Evolutionary conservation across 306 rosid genomes (phyloP).

Genomic region (Cucumis cinereus): DNA sequence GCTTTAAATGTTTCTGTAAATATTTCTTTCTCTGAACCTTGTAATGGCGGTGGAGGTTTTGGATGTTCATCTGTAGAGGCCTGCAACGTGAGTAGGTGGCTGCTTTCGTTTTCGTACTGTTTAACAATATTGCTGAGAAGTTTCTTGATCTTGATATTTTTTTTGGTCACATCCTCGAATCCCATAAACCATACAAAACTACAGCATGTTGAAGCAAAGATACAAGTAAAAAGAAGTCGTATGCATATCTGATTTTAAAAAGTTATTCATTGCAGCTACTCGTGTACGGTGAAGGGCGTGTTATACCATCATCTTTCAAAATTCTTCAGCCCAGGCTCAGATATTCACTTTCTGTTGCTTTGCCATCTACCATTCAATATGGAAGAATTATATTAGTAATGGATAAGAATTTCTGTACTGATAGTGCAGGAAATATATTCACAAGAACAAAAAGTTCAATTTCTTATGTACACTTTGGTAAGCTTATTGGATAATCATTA

Average conservation of each 20-base stretch:
- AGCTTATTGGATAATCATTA: conserved; percentile 17
- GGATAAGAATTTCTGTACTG: conserved; percentile 75
- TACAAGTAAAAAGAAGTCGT: neutral
- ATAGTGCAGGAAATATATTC: conserved; percentile 70
- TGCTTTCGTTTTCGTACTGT: neutral
- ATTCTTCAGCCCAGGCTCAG: conserved; percentile 45
- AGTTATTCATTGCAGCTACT: conserved; percentile 37
- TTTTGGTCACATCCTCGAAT: neutral
- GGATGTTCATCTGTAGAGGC: conserved; percentile 53
- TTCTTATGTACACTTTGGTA: conserved; percentile 59
- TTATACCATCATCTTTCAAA: conserved; percentile 63
- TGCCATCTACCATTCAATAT: conserved; percentile 38
- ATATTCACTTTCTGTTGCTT: conserved; percentile 53
- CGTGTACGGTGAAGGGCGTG: conserved; percentile 85
- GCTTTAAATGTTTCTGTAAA: conserved; percentile 57
- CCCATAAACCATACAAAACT: neutral
- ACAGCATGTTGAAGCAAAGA: neutral
- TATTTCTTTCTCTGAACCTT: conserved; percentile 68
- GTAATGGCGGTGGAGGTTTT: conserved; percentile 55
- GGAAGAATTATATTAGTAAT: conserved; percentile 67
- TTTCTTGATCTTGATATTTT: neutral
- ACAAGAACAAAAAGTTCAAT: conserved; percentile 54
- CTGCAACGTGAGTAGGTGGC: conserved; percentile 80
- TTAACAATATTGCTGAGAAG: neutral
- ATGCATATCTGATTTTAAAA: neutral